Base-by-base conservation (phyloP, 2,329 filamentous ascomycete genomes). In the Apiospora sp. region DNA sequence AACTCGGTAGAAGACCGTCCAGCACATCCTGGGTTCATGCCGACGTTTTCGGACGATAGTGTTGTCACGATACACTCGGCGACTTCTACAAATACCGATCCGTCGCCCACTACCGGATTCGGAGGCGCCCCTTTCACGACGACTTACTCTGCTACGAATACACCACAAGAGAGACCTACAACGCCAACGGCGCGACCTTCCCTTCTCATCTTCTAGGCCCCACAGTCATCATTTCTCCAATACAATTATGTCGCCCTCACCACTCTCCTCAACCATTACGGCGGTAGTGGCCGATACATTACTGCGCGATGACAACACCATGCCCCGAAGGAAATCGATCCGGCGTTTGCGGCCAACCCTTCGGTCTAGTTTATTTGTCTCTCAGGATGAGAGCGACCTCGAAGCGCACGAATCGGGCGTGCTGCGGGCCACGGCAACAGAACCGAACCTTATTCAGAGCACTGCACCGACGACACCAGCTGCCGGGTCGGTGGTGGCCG, bases 181-280 rank as follows among this genome's bases (percentile, higher is more conserved):
- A 79, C 75, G 71, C 81, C 78, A 43, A 79, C 75, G 71, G 81
- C 78, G 77, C 83, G 75, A 69, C 79, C 73, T 71, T 79, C 76
- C 76, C 58, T 76, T 74, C 74, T 80, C 77, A 74, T 80, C 76
- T 74, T 81, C 76, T 74, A 79, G 81, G 16, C 80, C 79, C 16
- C 81, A 83, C 58, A 81, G 80, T 67, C 82, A 83, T 37, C 82
- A 84, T 68, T 84, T 81, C 74, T 81, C 84, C 41, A 86, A 85
- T 44, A 84, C 86, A 2, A 85, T 91, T 49, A 89, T 90, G 73
- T 90, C 88, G 3, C 89, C 89, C 14, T 90, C 89, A 0, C 89
- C 89, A 0, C 83, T 91, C 46, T 89, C 88, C 1, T 90, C 88
- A 0, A 90, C 89, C 1, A 87, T 91, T 49, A 89, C 85, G 24